phyloP scores from a whole-genome alignment of 805 yeast species.

The Wickerhamomyces bovis region DNA sequence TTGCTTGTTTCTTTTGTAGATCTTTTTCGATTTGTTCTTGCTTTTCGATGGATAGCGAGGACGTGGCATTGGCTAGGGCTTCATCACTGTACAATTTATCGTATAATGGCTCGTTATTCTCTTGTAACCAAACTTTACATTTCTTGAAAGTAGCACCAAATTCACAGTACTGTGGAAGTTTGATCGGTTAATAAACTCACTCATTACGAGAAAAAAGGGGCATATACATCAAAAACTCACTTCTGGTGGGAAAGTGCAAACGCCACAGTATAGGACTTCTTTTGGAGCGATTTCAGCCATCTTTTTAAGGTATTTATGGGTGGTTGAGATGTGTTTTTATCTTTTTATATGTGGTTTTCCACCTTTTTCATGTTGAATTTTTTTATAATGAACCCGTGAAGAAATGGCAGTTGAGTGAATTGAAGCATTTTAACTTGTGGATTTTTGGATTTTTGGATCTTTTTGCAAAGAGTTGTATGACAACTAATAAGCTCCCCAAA shows the following conservation, averaged over 20 bases:
- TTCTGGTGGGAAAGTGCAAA: constrained; percentile 82
- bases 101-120: constrained; percentile 50
- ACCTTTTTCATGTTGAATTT: neutral
- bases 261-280: constrained; percentile 61
- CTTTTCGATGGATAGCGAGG: constrained; percentile 64
- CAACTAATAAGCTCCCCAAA: no score
- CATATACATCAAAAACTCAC: constrained; percentile 8
- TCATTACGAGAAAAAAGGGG: neutral
- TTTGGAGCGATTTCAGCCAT: constrained; percentile 20
- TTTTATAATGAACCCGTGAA: neutral
- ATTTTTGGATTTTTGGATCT: no score
- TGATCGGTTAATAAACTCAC: constrained; percentile 6
- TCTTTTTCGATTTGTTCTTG: constrained; percentile 81
- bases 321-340: neutral
- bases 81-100: constrained; percentile 55
- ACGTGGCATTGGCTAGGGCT: constrained; percentile 48
- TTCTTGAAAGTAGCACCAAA: constrained; percentile 76
- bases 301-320: neutral
- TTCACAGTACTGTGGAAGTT: constrained; percentile 67
- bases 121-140: constrained; percentile 79
- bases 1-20: constrained; percentile 75
- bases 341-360: neutral
- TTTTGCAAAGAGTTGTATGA: no score
- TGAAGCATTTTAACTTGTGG: no score
- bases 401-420: neutral